Percentiles rank a stretch among this genome's conserved stretches.
Conservation (phyloP, 1,284 basidiomycete species). For the Rhodotorula mucilaginosa region DNA sequence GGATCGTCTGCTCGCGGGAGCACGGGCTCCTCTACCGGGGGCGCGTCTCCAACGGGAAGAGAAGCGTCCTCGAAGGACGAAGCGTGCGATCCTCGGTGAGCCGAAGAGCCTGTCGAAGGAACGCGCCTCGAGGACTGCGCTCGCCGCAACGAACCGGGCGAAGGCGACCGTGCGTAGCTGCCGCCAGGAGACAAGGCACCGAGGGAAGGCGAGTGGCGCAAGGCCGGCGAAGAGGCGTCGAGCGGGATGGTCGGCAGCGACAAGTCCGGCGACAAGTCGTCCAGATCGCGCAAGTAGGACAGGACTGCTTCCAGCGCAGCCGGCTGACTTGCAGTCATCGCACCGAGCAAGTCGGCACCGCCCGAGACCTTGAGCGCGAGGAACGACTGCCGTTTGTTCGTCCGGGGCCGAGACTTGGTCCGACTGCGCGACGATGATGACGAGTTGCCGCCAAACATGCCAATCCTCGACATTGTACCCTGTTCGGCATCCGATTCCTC, state of each 20-base stretch:
- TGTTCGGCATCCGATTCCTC: slow-evolving; percentile 20
- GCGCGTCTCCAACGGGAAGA: background rate
- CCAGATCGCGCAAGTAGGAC: slow-evolving; percentile 91
- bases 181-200: slow-evolving; percentile 12
- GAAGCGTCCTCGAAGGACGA: slow-evolving; percentile 11
- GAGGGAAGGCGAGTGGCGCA: slow-evolving; percentile 28
- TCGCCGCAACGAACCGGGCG: slow-evolving; percentile 14
- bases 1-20: slow-evolving; percentile 42
- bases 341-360: background rate
- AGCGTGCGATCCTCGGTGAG: slow-evolving; percentile 3
- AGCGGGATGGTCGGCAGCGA: slow-evolving; percentile 21
- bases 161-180: background rate
- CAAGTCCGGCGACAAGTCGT: slow-evolving; percentile 62
- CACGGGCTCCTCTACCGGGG: background rate
- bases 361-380: slow-evolving; percentile 32
- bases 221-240: slow-evolving; percentile 1
- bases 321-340: slow-evolving; percentile 4
- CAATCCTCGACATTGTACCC: background rate
- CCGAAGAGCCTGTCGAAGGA: slow-evolving; percentile 1
- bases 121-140: slow-evolving; percentile 28
- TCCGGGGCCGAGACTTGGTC: background rate
- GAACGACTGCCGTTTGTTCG: slow-evolving; percentile 25
- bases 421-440: background rate
- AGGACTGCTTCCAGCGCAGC: slow-evolving; percentile 81
- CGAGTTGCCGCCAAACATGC: slow-evolving; percentile 15